Evolutionary conservation across 2,329 filamentous ascomycete genomes (phyloP), one percentile per base, ranked within the genome.

Genomic region (Paecilomyces dactylethromorphus): DNA sequence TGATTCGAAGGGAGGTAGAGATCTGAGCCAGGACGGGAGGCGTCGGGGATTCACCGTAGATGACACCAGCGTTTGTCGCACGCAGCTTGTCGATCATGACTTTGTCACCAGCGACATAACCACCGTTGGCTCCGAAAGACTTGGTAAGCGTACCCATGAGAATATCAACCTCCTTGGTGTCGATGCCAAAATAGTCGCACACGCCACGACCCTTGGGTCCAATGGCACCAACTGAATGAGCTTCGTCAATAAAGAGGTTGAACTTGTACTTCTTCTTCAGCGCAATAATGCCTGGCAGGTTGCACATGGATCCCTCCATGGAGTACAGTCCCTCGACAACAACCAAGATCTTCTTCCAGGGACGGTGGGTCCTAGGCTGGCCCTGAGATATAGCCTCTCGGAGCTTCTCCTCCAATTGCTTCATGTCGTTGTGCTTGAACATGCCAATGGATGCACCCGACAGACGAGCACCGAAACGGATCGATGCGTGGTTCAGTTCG

Each of bases 281-380:
- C 55, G 82, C 84, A 59, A 99, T 78, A 55, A 99, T 81, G 61
- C 91, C 91, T 1, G 94, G 94, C n/a, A 99, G 84, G 73, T 99
- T 94, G 76, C 91, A 94, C 90, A 99, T 96, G 65, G 92, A 97
- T 54, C 94, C 94, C 79, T 99, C 94, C 94, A 99, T 99, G 0
- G 93, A 97, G 82, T 99, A 99, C 21, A 99, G 84, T 66, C 94
- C 94, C 75, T 99, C 94, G 39, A 99, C 91, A 39, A 93, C 92
- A 52, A 99, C 90, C 56, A 99, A 76, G 61, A 99, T 97, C 85
- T 97, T 99, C 83, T 96, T 97, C 94, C 94, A 99, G 1, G 94
- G 94, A 31, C 94, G 89, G 76, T 99, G 94, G n/a, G 93, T 99
- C 65, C 94, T 89, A 56, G 94, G 94, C 73, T 99, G 94, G 52